Evolutionary conservation across 495 filamentous ascomycete species (phyloP), one percentile per base, ranked within the genome.

Genomic region (Podospora pseudopauciseta): DNA sequence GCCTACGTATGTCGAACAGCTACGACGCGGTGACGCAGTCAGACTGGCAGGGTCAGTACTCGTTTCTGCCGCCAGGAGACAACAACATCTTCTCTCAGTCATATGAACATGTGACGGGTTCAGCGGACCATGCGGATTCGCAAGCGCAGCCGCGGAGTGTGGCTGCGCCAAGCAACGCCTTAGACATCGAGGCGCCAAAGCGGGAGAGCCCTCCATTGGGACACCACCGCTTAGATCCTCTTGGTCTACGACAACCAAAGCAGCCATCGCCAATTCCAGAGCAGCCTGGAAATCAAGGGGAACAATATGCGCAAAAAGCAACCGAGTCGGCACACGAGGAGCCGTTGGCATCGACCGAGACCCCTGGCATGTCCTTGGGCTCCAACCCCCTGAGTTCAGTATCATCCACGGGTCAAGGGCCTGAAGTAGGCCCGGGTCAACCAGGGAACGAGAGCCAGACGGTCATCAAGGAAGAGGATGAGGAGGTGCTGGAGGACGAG

Each of bases 1-100:
- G 78, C 78, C 77, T 82, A 84, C 85, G 85, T 80, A 87, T 87
- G 85, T 86, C 85, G 83, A 85, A 82, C 82, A 80, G 83, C 75
- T 81, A 80, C 76, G 82, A 83, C 77, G 67, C 80, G 66, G 81
- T 82, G 72, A 83, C 85, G 78, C 84, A 86, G 82, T 81, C 85
- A 73, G 84, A 87, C 80, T 87, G 85, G 85, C 84, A 82, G 73
- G 81, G 84, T 73, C 83, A 83, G 73, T 86, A 86, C 76, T 83
- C 84, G 54, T 87, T 83, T 73, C 80, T 84, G 58, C 82, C 83
- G 62, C 78, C 83, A 58, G 81, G 80, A 67, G 84, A 85, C 69
- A 82, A 76, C 73, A 80, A 70, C 67, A 75, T 86, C 65, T 83
- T 84, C 72, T 74, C 82, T 44, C 80, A 82, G 64, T 62, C 80